Base-by-base conservation (phyloP, 2,329 filamentous ascomycete genomes). In the Fusarium phyllophilum region DNA sequence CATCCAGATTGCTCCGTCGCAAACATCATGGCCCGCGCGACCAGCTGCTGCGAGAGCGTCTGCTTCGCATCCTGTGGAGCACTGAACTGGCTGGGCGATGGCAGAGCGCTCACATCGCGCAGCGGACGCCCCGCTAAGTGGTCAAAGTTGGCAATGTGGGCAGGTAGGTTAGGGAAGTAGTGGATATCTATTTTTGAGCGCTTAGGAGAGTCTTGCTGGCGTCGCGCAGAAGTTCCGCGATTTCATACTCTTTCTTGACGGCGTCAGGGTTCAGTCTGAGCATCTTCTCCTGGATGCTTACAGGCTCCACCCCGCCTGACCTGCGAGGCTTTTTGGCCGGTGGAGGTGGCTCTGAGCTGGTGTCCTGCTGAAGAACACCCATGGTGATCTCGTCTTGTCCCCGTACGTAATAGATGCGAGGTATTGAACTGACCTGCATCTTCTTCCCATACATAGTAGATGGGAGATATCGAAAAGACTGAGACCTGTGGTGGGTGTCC, bases 221-320 rank as follows among this genome's bases (percentile, higher is more conserved):
- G 13, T 42, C 22, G n/a, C 12, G 22, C 22, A 41, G 39, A 42
- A n/a, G 39, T 42, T 41, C 9, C 22, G 6, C 22, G 8, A n/a
- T 11, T 42, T n/a, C 8, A 9, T n/a, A 42, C 22, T 13, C 0
- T 9, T n/a, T n/a, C 22, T 42, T 8, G 4, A 42, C 5, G 22
- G 22, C 22, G 3, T 42, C 13, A 10, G 39, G 39, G 13, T 11
- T 0, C 2, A n/a, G 22, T 42, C 14, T 17, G 0, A 17, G 6
- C 3, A 42, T 4, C 41, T 42, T 22, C 22, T n/a, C 41, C 41
- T 42, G 22, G 4, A 42, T 42, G 2, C 2, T 10, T n/a, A 15
- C 22, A 0, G 8, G 22, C 22, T 42, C 41, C 3, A 11, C 7
- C 7, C 42, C 7, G 17, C 10, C 17, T 20, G n/a, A 26, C 11